Conservation (phyloP, 768 basidiomycete genomes). For the Russula sp. region DNA sequence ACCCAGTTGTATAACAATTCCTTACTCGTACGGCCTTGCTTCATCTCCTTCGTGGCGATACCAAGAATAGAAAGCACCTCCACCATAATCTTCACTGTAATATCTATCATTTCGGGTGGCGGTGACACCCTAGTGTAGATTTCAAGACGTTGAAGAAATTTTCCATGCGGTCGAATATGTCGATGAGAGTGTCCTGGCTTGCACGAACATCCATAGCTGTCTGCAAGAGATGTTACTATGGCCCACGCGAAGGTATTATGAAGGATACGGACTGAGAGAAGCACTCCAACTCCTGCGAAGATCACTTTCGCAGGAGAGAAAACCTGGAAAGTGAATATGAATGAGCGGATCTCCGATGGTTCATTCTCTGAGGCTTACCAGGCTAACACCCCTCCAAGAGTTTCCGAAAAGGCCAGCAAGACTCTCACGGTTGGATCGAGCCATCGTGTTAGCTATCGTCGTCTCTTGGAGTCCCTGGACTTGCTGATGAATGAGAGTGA, state of each 20-base stretch:
- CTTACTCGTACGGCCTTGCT: not conserved
- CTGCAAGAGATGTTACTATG: not conserved
- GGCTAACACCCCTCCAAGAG: not conserved
- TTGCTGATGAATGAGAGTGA: not conserved
- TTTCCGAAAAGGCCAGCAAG: not conserved
- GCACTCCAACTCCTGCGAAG: not conserved
- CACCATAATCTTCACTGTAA: not conserved
- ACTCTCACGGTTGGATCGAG: not conserved
- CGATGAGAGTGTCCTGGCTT: not conserved
- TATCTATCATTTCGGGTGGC: too few relatives aligned
- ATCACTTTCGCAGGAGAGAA: not conserved
- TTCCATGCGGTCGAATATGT: not conserved
- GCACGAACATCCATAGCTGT: not conserved
- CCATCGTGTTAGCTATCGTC: not conserved
- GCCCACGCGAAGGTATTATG: too few relatives aligned
- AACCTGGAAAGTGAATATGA: not conserved
- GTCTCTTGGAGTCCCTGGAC: not conserved
- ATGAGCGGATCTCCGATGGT: not conserved
- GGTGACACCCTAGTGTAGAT: too few relatives aligned
- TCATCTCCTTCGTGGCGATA: not conserved
- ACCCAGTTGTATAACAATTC: not conserved
- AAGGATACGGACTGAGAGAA: not conserved
- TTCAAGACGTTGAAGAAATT: not conserved
- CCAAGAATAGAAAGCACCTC: not conserved
- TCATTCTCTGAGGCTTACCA: not conserved